These are phyloP conservation scores for Ustilago esculenta DNA, from an alignment of 1,284 basidiomycete species.

Conservation along the genomic window DNA sequence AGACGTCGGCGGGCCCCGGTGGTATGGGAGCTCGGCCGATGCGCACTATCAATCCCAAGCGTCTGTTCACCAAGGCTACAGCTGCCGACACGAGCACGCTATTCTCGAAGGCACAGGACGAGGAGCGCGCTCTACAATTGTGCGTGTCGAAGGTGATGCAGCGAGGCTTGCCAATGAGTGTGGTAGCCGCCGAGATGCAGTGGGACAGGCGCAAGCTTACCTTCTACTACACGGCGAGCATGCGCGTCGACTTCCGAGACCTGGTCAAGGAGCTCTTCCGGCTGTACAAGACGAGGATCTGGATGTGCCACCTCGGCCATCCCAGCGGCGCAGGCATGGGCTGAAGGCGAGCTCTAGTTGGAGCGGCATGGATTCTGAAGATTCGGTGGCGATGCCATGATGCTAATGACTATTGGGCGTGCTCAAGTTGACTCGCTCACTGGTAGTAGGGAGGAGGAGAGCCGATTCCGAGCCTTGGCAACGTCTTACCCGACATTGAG, in stretches of 20 bases:
- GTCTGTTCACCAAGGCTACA: slow-evolving; percentile 92
- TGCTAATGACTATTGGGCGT: too few species aligned
- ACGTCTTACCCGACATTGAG: too few species aligned
- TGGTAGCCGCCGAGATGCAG: slow-evolving; percentile 97
- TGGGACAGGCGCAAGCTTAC: slow-evolving; percentile 88
- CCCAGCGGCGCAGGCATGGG: slow-evolving; percentile 45
- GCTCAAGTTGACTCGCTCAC: too few species aligned
- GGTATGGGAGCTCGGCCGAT: slow-evolving; percentile 31
- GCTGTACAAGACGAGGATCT: slow-evolving; percentile 67
- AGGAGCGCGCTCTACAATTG: slow-evolving; percentile 87
- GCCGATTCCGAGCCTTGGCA: too few species aligned
- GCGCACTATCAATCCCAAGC: slow-evolving; percentile 77
- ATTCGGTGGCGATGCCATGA: too few species aligned
- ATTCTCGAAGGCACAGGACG: slow-evolving; percentile 75
- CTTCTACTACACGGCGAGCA: slow-evolving; percentile 95
- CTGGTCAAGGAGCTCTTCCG: slow-evolving; percentile 90
- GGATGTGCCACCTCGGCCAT: slow-evolving; percentile 56
- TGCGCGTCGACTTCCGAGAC: slow-evolving; percentile 95
- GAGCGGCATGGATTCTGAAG: too few species aligned
- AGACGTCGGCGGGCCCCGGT: neutral
- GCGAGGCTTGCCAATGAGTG: slow-evolving; percentile 90
- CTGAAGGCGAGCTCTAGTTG: too few species aligned
- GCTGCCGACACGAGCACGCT: slow-evolving; percentile 74
- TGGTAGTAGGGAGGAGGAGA: too few species aligned
- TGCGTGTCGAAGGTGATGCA: slow-evolving; percentile 83